A percentile compares a stretch with the other conserved stretches of the same genome.
Evolutionary conservation across 2,329 filamentous ascomycete species (phyloP).

Genomic region (Diplodia corticola): DNA sequence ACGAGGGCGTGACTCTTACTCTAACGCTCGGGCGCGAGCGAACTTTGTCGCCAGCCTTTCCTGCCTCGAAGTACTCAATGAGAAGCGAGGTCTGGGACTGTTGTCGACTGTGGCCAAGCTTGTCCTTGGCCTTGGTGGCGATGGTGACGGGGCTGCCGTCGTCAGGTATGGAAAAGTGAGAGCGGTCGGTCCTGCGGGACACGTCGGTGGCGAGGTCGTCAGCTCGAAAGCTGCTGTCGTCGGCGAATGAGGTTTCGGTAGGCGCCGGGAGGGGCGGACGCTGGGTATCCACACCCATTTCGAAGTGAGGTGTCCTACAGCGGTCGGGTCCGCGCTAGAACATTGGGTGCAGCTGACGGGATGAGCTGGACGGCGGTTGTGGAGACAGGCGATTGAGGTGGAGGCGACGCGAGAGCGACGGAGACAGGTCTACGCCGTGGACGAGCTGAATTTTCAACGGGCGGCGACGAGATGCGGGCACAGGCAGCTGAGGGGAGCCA

Average conservation of each 20-base stretch:
- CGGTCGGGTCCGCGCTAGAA: background rate
- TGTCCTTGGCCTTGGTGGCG: constrained; percentile 68
- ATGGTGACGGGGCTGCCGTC: constrained; percentile 93
- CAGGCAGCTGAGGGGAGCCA: background rate
- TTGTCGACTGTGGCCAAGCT: constrained; percentile 55
- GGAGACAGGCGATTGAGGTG: background rate
- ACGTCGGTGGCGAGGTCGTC: constrained; percentile 65
- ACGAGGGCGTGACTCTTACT: constrained; percentile 76
- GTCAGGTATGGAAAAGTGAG: constrained; percentile 77
- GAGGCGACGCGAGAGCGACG: background rate
- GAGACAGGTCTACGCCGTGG: background rate
- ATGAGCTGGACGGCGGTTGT: background rate
- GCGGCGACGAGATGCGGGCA: background rate
- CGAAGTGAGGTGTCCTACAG: background rate
- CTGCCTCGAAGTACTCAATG: constrained; percentile 92
- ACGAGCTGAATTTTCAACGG: background rate
- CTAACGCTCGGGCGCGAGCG: constrained; percentile 79
- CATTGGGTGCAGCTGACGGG: background rate
- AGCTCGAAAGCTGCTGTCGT: constrained; percentile 48
- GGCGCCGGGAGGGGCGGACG: constrained; percentile 70
- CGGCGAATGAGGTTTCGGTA: constrained; percentile 70
- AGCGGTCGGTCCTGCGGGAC: constrained; percentile 67
- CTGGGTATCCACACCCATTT: constrained; percentile 48
- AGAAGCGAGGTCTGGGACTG: constrained; percentile 84
- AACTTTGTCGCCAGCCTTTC: constrained; percentile 61